Evolutionary conservation across 768 basidiomycete species (phyloP).

Genomic region (Rhizopogon sp.): DNA sequence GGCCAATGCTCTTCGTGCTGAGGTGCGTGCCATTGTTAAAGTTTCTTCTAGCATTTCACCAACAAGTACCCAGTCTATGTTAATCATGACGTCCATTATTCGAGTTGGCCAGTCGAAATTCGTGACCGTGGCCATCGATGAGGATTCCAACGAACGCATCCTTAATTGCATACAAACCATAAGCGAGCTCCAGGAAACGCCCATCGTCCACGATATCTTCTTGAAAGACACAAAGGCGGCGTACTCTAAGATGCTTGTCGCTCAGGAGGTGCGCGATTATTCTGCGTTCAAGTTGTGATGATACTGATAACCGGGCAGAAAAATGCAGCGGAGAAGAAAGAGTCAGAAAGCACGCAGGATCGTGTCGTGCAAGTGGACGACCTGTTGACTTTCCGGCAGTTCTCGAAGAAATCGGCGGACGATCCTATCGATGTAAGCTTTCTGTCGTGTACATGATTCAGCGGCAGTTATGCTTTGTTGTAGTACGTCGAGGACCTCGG

Average conservation of each 20-base stretch:
- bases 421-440: constrained; percentile 66
- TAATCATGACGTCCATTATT: constrained; percentile 96
- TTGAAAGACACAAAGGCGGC: constrained; percentile 86
- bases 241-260: constrained; percentile 92
- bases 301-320: constrained; percentile 43
- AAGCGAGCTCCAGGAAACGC: constrained; percentile 63
- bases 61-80: constrained; percentile 62
- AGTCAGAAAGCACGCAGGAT: constrained; percentile 63
- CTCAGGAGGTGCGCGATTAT: constrained; percentile 68
- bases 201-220: constrained; percentile 65
- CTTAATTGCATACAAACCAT: constrained; percentile 94
- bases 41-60: background rate
- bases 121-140: constrained; percentile 91
- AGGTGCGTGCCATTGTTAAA: constrained; percentile 41
- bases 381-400: constrained; percentile 85
- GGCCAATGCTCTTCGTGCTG: constrained; percentile 77
- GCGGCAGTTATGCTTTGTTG: background rate
- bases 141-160: constrained; percentile 95
- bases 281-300: background rate
- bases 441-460: background rate
- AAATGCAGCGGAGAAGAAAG: constrained; percentile 88
- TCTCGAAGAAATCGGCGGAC: constrained; percentile 85
- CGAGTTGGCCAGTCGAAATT: constrained; percentile 98
- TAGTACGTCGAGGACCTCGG: constrained; percentile 89
- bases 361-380: constrained; percentile 90